Evolutionary conservation across 805 yeast genomes (phyloP), one percentile per base, ranked within the genome.

Genomic region (Cyberlindnera maclurae): DNA sequence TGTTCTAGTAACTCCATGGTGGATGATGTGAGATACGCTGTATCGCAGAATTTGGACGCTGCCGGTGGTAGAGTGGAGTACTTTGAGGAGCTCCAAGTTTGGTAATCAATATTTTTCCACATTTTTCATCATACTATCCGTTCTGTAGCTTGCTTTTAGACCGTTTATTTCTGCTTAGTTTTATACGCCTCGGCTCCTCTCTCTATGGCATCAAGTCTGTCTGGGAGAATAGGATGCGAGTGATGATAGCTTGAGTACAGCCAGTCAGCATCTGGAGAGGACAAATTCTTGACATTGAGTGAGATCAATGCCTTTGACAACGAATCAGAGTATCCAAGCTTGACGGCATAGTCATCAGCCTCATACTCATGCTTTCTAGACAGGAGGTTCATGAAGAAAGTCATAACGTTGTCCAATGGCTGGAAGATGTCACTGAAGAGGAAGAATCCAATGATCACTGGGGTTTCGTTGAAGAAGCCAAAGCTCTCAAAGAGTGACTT

Each of bases 161-260:
- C 15, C 15, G 8, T 20, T 42, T 33, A 44, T 40, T 52, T 47
- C 34, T 43, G 46, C 39, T 54, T 52, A 12, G 41, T 22, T 4
- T 39, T 39, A 18, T 40, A 46, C 16, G 32, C 4, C 30, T 30
- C 17, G 13, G 48, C 49, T 38, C 54, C 51, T 34, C 30, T 40
- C 39, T 77, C 81, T 44, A 93, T 70, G 7, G 95, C 95, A 33
- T 66, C 58, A 51, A 93, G 71, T 67, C 99, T 80, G 67, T 93
- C 97, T 13, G 90, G 77, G 52, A 90, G 64, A 40, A 86, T 84
- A 36, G 99, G 99, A 54, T 93, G 98, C 36, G 90, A 81, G 62
- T 84, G 81, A 57, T 81, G 87, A 63, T 86, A 90, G 32, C 93
- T 79, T 15, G 95, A 82, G 63, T 80, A 93, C 48, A 88, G 70